phyloP scores from a whole-genome alignment of 176 grass and related monocot genomes.

The Chrysopogon serrulatus region DNA sequence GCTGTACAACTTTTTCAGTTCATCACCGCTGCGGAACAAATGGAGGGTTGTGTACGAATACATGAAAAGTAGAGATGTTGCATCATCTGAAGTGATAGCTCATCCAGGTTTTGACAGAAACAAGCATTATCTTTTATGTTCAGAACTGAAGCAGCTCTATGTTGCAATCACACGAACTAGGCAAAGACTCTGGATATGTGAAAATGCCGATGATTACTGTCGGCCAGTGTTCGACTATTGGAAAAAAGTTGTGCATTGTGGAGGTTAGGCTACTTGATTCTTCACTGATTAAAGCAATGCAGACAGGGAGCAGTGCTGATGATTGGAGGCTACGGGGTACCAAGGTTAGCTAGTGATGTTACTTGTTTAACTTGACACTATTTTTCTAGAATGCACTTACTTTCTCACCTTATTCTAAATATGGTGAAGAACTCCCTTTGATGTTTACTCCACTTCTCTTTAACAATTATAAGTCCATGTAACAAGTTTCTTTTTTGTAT shows the following conservation, averaged over 20 bases:
- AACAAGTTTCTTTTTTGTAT: slow-evolving; percentile 13
- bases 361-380: no score
- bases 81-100: slow-evolving; percentile 24
- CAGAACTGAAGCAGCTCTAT: slow-evolving; percentile 95
- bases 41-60: slow-evolving; percentile 83
- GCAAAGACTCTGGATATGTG: slow-evolving; percentile 92
- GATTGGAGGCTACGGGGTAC: slow-evolving; percentile 78
- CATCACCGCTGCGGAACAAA: slow-evolving; percentile 63
- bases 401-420: background rate
- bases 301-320: slow-evolving; percentile 53
- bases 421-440: background rate
- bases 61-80: slow-evolving; percentile 51
- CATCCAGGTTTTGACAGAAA: slow-evolving; percentile 55
- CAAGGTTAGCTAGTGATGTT: no score
- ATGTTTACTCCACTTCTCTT: background rate
- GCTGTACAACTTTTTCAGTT: slow-evolving; percentile 81
- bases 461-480: background rate
- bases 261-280: slow-evolving; percentile 66
- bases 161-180: slow-evolving; percentile 85
- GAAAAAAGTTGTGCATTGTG: slow-evolving; percentile 80
- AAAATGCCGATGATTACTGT: slow-evolving; percentile 61
- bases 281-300: slow-evolving; percentile 61
- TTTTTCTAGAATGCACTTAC: no score
- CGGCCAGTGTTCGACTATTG: slow-evolving; percentile 84
- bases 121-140: slow-evolving; percentile 70